A percentile compares a stretch with the other conserved stretches of the same genome.
phyloP scores from a whole-genome alignment of 2,329 filamentous ascomycete genomes.

The Apiospora koreana region DNA sequence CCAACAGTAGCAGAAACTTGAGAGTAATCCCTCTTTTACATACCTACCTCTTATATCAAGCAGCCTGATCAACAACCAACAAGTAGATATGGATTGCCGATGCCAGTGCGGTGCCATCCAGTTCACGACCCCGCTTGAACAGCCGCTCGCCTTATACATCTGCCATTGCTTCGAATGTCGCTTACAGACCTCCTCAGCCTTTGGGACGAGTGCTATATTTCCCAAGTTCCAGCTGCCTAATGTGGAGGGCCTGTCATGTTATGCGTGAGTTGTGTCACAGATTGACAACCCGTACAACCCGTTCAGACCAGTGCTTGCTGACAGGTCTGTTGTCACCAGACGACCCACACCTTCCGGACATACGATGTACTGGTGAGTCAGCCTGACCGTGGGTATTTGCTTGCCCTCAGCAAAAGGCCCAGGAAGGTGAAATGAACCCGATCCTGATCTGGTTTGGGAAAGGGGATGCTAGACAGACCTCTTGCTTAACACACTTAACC shows the following conservation, averaged over 20 bases:
- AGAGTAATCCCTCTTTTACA: background rate
- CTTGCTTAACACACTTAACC: background rate
- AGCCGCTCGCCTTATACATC: constrained; percentile 67
- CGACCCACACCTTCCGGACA: constrained; percentile 59
- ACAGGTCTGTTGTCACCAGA: constrained; percentile 35
- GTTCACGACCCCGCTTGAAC: constrained; percentile 62
- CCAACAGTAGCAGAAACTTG: too few species aligned
- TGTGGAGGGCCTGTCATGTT: constrained; percentile 51
- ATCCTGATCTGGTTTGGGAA: background rate
- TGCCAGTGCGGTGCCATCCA: constrained; percentile 66
- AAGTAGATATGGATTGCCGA: constrained; percentile 51
- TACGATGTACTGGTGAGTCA: constrained; percentile 56
- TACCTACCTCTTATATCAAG: background rate
- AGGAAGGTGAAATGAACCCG: too few species aligned
- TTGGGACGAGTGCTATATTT: constrained; percentile 70
- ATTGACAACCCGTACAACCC: background rate
- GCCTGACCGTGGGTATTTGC: background rate
- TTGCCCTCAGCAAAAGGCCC: too few species aligned
- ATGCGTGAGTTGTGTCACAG: constrained; percentile 47
- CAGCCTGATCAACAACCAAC: background rate
- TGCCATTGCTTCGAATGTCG: constrained; percentile 71
- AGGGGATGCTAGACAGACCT: background rate
- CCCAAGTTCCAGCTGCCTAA: constrained; percentile 62
- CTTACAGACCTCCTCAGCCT: constrained; percentile 65
- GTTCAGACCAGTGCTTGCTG: background rate